A percentile compares a stretch with the other conserved stretches of the same genome.
Evolutionary conservation across 192 early-diverging fungal genomes (phyloP).

Genomic region (Phycomyces nitens): DNA sequence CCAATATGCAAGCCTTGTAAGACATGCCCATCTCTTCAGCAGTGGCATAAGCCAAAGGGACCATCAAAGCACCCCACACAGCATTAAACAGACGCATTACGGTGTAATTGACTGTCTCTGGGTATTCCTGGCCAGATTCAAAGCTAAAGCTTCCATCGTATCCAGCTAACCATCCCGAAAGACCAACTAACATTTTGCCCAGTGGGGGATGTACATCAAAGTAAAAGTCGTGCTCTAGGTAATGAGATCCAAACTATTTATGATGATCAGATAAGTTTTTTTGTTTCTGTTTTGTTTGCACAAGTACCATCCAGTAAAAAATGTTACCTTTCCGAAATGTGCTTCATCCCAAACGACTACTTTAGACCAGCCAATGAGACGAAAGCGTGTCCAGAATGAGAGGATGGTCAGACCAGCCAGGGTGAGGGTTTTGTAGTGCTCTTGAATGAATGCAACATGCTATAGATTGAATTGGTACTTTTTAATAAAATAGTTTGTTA

Average conservation of each 20-base stretch:
- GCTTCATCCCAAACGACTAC: slow-evolving; percentile 77
- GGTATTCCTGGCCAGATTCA: slow-evolving; percentile 73
- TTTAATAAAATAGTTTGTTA: too few species aligned
- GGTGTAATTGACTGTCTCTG: slow-evolving; percentile 77
- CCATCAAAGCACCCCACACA: slow-evolving; percentile 83
- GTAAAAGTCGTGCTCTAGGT: slow-evolving; percentile 91
- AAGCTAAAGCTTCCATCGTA: slow-evolving; percentile 89
- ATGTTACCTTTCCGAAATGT: slow-evolving; percentile 56
- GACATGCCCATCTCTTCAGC: slow-evolving; percentile 73
- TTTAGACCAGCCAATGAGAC: slow-evolving; percentile 54
- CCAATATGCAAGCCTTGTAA: slow-evolving; percentile 61
- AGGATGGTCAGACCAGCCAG: slow-evolving; percentile 53
- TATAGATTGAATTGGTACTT: slow-evolving; percentile 19
- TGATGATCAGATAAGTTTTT: background rate
- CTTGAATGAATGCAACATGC: slow-evolving; percentile 40
- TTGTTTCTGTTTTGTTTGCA: background rate
- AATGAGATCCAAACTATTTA: slow-evolving; percentile 89
- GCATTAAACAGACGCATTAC: slow-evolving; percentile 90
- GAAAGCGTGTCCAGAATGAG: slow-evolving; percentile 65
- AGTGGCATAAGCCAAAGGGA: slow-evolving; percentile 90
- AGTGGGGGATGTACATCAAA: slow-evolving; percentile 98
- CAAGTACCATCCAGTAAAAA: background rate
- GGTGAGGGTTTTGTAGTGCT: slow-evolving; percentile 48
- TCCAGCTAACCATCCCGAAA: slow-evolving; percentile 81
- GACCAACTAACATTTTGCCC: slow-evolving; percentile 92